phyloP scores from a whole-genome alignment of 2,329 filamentous ascomycete species.

The Ustilaginoidea virens region DNA sequence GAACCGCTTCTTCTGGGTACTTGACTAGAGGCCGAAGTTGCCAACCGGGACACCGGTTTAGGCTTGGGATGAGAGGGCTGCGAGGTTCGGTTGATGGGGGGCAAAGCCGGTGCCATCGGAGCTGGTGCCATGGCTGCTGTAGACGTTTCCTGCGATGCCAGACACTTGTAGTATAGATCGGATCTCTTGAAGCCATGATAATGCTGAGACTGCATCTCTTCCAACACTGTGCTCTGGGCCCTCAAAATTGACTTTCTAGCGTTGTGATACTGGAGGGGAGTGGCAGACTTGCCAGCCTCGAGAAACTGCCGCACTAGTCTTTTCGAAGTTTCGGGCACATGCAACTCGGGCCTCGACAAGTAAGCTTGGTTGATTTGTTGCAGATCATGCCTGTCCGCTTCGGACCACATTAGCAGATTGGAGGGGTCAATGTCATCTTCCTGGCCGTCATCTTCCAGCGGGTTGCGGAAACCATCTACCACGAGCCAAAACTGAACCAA shows the following conservation, averaged over 20 bases:
- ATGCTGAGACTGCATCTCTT: conserved; percentile 67
- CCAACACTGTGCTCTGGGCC: conserved; percentile 69
- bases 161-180: conserved; percentile 89
- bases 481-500: conserved; percentile 97
- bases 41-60: conserved; percentile 23
- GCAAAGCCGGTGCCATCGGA: too few relatives aligned
- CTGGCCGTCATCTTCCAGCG: conserved; percentile 62
- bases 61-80: conserved; percentile 28
- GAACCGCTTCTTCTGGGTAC: conserved; percentile 29
- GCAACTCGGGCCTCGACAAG: conserved; percentile 65
- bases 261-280: conserved; percentile 64
- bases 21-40: conserved; percentile 20
- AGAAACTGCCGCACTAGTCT: conserved; percentile 63
- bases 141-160: conserved; percentile 63
- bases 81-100: conserved; percentile 15
- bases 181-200: conserved; percentile 82
- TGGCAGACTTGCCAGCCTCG: conserved; percentile 59
- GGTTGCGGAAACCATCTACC: conserved; percentile 89
- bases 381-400: conserved; percentile 74
- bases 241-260: conserved; percentile 69
- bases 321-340: conserved; percentile 55
- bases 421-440: conserved; percentile 49
- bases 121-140: conserved; percentile 19
- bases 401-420: conserved; percentile 54
- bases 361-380: conserved; percentile 88